Conservation (phyloP, 2,329 filamentous ascomycete genomes). For the Drechslerella coelobrocha region DNA sequence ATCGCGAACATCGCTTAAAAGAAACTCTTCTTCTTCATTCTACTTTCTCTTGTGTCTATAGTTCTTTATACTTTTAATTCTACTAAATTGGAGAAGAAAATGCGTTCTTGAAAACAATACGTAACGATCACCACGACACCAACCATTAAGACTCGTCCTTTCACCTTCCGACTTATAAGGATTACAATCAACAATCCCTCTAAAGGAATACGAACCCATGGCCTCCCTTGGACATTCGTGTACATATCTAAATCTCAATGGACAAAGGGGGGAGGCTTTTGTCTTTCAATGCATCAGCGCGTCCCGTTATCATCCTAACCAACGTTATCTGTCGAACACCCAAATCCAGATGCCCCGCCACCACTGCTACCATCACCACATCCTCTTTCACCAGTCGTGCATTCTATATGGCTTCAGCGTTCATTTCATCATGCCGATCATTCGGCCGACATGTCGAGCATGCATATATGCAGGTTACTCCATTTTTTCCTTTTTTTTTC, state of each 20-base stretch:
- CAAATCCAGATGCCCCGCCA: neutral
- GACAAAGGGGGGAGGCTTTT: no score
- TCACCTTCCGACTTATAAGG: no score
- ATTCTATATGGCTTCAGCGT: neutral
- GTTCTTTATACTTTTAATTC: slow-evolving; percentile 13
- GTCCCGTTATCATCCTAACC: neutral
- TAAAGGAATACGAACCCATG: neutral
- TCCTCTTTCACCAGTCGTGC: neutral
- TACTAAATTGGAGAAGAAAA: slow-evolving; percentile 27
- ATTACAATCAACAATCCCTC: neutral
- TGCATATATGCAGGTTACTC: slow-evolving; percentile 1
- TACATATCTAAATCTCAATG: neutral
- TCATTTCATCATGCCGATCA: neutral
- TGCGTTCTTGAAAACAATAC: slow-evolving; percentile 14
- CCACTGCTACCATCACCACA: no score
- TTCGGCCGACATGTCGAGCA: slow-evolving; percentile 6
- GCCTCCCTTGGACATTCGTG: neutral
- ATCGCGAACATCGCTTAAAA: slow-evolving; percentile 44
- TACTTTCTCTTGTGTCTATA: slow-evolving; percentile 9
- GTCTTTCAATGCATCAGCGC: no score
- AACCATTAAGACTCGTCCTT: neutral
- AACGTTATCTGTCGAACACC: neutral
- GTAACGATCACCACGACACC: slow-evolving; percentile 6
- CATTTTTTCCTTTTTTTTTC: neutral
- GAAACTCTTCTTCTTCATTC: slow-evolving; percentile 5